Evolutionary conservation across 306 rosid genomes (phyloP).

Genomic region (Medicago truncatula): MtrunA17r5.0-ANR NC_053048.1:10932501-10933000

Average conservation of each 20-base stretch:
- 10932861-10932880: not conserved
- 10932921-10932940: too few species aligned
- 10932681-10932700: not conserved
- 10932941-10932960: too few species aligned
- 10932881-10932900: not conserved
- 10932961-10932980: too few species aligned
- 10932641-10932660: not conserved
- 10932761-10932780: not conserved
- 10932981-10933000: too few species aligned
- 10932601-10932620: not conserved
- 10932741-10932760: not conserved
- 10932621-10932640: not conserved
- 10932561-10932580: not conserved
- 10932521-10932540: not conserved
- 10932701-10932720: accelerated
- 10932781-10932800: not conserved
- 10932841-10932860: not conserved
- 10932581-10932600: not conserved
- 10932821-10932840: not conserved
- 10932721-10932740: not conserved
- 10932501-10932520: not conserved
- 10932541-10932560: not conserved
- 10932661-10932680: not conserved
- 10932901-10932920: not conserved
- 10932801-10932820: not conserved